Base-by-base conservation (phyloP, 1,139 yeast genomes). In the Protomyces gravidus region DNA sequence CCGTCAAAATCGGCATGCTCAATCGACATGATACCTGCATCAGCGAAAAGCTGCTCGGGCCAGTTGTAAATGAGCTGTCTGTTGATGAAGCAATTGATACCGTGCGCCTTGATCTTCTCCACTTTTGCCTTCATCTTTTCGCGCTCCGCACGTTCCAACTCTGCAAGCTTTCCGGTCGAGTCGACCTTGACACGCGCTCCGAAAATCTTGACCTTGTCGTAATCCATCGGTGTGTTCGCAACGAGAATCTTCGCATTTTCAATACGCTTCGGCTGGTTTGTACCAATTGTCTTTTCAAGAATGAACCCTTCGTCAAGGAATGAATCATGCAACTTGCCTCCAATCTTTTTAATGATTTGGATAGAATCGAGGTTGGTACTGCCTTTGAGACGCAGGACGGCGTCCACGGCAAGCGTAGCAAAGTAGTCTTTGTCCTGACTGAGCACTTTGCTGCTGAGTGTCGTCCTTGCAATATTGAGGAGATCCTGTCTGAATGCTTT, bases 1-100 rank as follows among this genome's bases (percentile, higher is more conserved):
- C 98, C 99, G 70, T 89, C 98, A 68, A 94, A 94, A 73, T 94
- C 99, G 21, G 98, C 98, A 70, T 94, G 98, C 75, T 92, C 98
- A 65, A 92, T 89, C 33, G 97, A 84, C 74, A 89, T 90, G 68
- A 92, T 86, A 61, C 85, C 83, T 48, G 89, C 75, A 68, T 92
- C 98, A 5, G 95, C 81, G 70, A 92, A 88, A 66, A 92, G 78
- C 73, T 89, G 97, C 75, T 92, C 98, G 30, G 99, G 98, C 80
- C 92, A 94, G 75, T 92, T 97, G 75, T 92, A 94, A 69, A 92
- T 92, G 69, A 94, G 81, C 74, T 92, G 98, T 71, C 98, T 83
- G 76, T 92, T 92, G 67, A 92, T 90, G 72, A 92, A 92, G 68
- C 92, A 85, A 73, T 88, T 88, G 70, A 89, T 85, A 63, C 92